phyloP scores from a whole-genome alignment of 441 rosid genomes.

The Adansonia grandidieri region DNA sequence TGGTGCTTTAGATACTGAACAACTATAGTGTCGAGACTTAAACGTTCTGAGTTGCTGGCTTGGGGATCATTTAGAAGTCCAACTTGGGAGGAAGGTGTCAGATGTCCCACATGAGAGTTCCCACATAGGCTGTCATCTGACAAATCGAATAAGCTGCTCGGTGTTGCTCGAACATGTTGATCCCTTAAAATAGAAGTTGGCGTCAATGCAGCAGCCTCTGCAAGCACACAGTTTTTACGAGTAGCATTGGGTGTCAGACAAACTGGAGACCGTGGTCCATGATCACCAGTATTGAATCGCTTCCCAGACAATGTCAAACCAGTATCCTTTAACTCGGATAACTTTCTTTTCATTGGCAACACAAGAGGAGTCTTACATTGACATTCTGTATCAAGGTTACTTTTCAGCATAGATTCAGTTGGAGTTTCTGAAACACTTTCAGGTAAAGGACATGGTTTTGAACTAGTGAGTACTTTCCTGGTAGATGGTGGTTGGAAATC shows the following conservation, averaged over 20 bases:
- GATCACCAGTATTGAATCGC: conserved; percentile 69
- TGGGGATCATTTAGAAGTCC: conserved; percentile 65
- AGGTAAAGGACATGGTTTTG: conserved; percentile 45
- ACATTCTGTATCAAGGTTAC: conserved; percentile 55
- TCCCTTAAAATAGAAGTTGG: conserved; percentile 59
- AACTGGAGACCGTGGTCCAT: conserved; percentile 69
- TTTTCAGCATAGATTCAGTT: conserved; percentile 47
- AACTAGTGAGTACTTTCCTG: conserved; percentile 44
- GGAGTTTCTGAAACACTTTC: conserved; percentile 45
- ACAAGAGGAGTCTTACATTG: conserved; percentile 71
- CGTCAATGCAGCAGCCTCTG: conserved; percentile 58
- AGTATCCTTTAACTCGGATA: conserved; percentile 71
- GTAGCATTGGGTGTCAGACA: conserved; percentile 57
- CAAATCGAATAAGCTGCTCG: conserved; percentile 43
- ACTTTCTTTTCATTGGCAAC: conserved; percentile 79
- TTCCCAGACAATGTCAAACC: conserved; percentile 60
- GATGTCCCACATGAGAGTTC: conserved; percentile 51
- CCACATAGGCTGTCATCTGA: conserved; percentile 62
- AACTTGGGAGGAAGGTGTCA: conserved; percentile 52
- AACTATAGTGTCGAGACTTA: conserved; percentile 84
- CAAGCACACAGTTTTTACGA: conserved; percentile 49
- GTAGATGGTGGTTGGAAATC: conserved; percentile 55
- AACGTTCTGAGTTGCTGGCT: conserved; percentile 68
- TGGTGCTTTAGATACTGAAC: conserved; percentile 97
- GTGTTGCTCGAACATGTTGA: conserved; percentile 47